These are phyloP conservation scores for Coemansia furcata DNA, from an alignment of 192 early-diverging fungal species.

Conservation along the genomic window DNA sequence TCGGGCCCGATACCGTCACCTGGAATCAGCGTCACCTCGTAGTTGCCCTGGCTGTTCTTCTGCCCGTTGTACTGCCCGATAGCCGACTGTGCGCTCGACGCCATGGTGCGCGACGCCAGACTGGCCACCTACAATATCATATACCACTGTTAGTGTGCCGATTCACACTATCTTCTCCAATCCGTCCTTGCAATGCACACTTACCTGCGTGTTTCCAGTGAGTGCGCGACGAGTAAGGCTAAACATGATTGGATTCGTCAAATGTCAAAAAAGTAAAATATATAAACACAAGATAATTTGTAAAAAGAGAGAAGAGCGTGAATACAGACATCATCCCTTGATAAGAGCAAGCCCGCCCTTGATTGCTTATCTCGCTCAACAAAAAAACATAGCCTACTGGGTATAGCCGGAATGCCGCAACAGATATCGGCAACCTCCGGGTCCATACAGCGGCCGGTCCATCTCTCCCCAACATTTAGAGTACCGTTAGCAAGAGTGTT, in stretches of 20 bases:
- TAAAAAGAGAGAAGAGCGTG: not conserved
- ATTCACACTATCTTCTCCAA: not conserved
- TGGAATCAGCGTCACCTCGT: constrained; percentile 90
- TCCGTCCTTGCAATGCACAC: not conserved
- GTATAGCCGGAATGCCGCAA: not conserved
- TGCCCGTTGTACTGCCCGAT: constrained; percentile 42
- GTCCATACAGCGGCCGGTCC: not conserved
- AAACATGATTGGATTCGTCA: constrained; percentile 24
- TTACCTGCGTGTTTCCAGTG: constrained; percentile 29
- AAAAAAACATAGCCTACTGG: not conserved
- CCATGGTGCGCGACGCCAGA: constrained; percentile 38
- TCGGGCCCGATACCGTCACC: constrained; percentile 99
- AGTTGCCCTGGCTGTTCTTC: constrained; percentile 67
- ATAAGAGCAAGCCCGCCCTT: not conserved
- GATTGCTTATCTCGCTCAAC: constrained; percentile 1
- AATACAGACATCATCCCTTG: not conserved
- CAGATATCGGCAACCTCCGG: not conserved
- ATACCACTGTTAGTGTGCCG: not conserved
- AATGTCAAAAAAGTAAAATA: constrained; percentile 1
- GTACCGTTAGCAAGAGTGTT: not conserved
- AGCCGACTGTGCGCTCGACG: constrained; percentile 28
- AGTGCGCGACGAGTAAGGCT: constrained; percentile 34
- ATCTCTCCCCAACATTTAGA: not conserved
- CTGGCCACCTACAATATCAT: constrained; percentile 14
- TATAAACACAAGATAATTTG: not conserved